Conservation (phyloP, 495 filamentous ascomycete genomes). For the Podospora didyma region DNA sequence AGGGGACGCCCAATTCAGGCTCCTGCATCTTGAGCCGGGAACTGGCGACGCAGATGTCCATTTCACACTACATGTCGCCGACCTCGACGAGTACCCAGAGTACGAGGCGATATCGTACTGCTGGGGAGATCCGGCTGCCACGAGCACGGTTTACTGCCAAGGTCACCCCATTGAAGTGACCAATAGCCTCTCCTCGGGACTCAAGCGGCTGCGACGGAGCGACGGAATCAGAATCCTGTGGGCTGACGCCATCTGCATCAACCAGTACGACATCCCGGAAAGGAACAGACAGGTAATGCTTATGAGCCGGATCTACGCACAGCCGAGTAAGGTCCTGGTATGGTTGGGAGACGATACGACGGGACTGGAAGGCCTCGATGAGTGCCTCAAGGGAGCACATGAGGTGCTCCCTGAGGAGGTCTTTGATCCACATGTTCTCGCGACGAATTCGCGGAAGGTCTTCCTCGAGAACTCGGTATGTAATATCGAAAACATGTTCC, state of each 20-base stretch:
- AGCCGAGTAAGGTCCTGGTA: conserved; percentile 22
- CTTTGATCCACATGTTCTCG: not conserved
- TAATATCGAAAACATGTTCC: too few relatives aligned
- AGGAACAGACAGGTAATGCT: conserved; percentile 29
- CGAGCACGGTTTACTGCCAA: conserved; percentile 19
- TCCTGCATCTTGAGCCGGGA: conserved; percentile 18
- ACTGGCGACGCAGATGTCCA: conserved; percentile 6
- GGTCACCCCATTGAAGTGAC: conserved; percentile 17
- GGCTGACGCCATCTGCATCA: conserved; percentile 39
- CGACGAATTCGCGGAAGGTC: not conserved
- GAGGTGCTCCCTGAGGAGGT: conserved; percentile 9
- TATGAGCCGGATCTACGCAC: conserved; percentile 35
- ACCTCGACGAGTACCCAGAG: conserved; percentile 7
- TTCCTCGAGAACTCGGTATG: not conserved
- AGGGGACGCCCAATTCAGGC: not conserved
- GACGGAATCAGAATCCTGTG: conserved; percentile 24
- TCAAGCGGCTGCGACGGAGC: conserved; percentile 23
- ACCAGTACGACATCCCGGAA: conserved; percentile 32
- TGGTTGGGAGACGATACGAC: conserved; percentile 30
- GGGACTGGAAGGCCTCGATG: conserved; percentile 5
- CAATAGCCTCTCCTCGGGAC: conserved; percentile 23
- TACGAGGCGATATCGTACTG: conserved; percentile 39
- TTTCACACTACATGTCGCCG: conserved; percentile 7
- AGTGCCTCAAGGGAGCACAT: conserved; percentile 4
- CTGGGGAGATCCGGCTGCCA: conserved; percentile 26